A percentile compares a stretch with the other conserved stretches of the same genome.
phyloP scores from a whole-genome alignment of 2,329 filamentous ascomycete species.

The Chaetomium globosum region DNA sequence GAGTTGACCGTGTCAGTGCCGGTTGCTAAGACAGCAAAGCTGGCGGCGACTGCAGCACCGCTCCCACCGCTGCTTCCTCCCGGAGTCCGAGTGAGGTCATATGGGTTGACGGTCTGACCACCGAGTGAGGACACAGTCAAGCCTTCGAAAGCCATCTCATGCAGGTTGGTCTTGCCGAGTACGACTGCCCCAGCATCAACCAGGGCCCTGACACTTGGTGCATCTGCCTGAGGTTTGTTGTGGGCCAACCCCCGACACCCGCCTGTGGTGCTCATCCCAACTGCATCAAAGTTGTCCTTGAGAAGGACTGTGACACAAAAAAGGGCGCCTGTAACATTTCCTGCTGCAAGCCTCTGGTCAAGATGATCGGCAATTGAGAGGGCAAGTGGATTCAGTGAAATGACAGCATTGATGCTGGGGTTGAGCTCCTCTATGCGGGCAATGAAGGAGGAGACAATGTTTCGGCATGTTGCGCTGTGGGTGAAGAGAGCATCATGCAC shows the following conservation, averaged over 20 bases:
- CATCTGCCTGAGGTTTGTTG: slow-evolving; percentile 51
- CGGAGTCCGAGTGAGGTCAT: slow-evolving; percentile 65
- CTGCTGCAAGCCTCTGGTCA: slow-evolving; percentile 50
- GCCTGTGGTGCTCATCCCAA: slow-evolving; percentile 60
- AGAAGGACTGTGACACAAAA: slow-evolving; percentile 65
- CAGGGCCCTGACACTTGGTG: slow-evolving; percentile 54
- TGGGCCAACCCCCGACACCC: slow-evolving; percentile 54
- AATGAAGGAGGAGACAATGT: slow-evolving; percentile 58
- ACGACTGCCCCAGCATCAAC: slow-evolving; percentile 58
- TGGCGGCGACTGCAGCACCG: slow-evolving; percentile 59
- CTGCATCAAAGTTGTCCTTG: slow-evolving; percentile 66
- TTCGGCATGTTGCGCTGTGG: slow-evolving; percentile 56
- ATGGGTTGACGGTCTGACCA: slow-evolving; percentile 67
- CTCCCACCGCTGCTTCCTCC: slow-evolving; percentile 67
- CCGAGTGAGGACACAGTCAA: slow-evolving; percentile 64
- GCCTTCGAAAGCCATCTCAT: slow-evolving; percentile 66
- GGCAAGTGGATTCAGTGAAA: slow-evolving; percentile 52
- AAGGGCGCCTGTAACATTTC: slow-evolving; percentile 54
- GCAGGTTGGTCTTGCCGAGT: slow-evolving; percentile 63
- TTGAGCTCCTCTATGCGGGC: slow-evolving; percentile 61
- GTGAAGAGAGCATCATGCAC: slow-evolving; percentile 60
- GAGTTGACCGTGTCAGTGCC: slow-evolving; percentile 66
- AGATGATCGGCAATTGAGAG: slow-evolving; percentile 51
- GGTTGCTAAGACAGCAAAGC: slow-evolving; percentile 60
- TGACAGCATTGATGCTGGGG: slow-evolving; percentile 59